Evolutionary conservation across 2,329 filamentous ascomycete genomes (phyloP).

Genomic region (Colletotrichum liriopes): DNA sequence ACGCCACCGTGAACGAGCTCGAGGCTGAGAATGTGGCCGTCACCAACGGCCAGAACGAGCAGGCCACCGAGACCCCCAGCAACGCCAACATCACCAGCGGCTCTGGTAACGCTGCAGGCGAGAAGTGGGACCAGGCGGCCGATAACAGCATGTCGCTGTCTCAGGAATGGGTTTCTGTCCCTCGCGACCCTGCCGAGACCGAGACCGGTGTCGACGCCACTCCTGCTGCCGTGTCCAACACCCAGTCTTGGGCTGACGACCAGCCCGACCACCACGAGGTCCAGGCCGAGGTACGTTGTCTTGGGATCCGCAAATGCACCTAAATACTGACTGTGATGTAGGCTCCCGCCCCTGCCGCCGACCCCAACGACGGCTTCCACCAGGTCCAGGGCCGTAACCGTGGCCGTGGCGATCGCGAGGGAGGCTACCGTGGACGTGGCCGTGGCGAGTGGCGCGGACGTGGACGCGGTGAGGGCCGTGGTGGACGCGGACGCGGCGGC

Average conservation of each 20-base stretch:
- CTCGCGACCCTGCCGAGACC: constrained; percentile 79
- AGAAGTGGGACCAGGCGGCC: constrained; percentile 74
- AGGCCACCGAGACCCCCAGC: constrained; percentile 59
- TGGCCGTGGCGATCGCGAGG: constrained; percentile 68
- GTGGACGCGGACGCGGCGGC: constrained; percentile 59
- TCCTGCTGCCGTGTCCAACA: constrained; percentile 68
- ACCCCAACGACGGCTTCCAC: constrained; percentile 78
- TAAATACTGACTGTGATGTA: constrained; percentile 17
- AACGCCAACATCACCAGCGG: constrained; percentile 68
- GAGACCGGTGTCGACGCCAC: constrained; percentile 76
- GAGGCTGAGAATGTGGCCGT: constrained; percentile 62
- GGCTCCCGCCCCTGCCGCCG: constrained; percentile 55
- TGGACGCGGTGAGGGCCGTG: constrained; percentile 64
- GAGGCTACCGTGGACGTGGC: constrained; percentile 57
- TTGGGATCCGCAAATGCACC: neutral
- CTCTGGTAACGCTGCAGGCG: constrained; percentile 74
- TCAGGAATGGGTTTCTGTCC: constrained; percentile 79
- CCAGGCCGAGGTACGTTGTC: constrained; percentile 58
- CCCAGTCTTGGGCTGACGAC: constrained; percentile 88
- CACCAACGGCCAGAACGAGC: constrained; percentile 61
- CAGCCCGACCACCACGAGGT: constrained; percentile 78
- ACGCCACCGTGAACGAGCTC: constrained; percentile 79
- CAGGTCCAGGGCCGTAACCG: constrained; percentile 76
- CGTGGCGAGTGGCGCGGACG: constrained; percentile 67
- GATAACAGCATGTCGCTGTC: constrained; percentile 60